phyloP scores from a whole-genome alignment of 2,329 filamentous ascomycete genomes.

The Plenodomus tracheiphilus region DNA sequence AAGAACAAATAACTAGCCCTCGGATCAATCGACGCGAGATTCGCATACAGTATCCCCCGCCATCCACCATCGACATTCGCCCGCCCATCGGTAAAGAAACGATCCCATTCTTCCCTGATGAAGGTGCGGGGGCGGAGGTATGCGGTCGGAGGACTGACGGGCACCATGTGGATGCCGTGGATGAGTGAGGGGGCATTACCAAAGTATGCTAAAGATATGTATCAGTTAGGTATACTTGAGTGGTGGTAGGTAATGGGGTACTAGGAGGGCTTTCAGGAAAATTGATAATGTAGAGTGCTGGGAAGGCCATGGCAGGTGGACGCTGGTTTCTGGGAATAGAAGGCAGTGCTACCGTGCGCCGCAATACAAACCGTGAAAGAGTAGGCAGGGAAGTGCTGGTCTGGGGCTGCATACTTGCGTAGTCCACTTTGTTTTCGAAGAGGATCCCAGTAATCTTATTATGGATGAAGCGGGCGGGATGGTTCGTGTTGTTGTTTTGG shows the following conservation, averaged over 20 bases:
- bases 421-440: constrained; percentile 95
- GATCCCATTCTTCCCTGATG: constrained; percentile 67
- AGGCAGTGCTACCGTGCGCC: constrained; percentile 73
- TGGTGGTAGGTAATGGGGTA: no score
- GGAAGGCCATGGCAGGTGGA: constrained; percentile 66
- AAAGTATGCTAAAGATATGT: constrained; percentile 84
- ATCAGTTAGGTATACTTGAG: no score
- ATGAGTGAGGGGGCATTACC: constrained; percentile 67
- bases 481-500: constrained; percentile 66
- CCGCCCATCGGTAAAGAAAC: constrained; percentile 71
- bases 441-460: constrained; percentile 74
- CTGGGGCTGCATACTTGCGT: constrained; percentile 81
- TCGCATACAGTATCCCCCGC: constrained; percentile 83
- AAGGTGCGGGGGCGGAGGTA: constrained; percentile 70
- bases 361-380: no score
- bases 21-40: constrained; percentile 77
- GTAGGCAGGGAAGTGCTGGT: constrained; percentile 64
- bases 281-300: constrained; percentile 56
- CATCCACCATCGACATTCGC: constrained; percentile 68
- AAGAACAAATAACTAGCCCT: constrained; percentile 75
- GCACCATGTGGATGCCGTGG: constrained; percentile 81
- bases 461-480: constrained; percentile 75
- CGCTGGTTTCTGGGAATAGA: neutral
- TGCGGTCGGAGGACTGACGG: constrained; percentile 68
- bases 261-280: no score